A percentile compares a stretch with the other conserved stretches of the same genome.
Conservation (phyloP, 129 eudicot genomes). For the Arctium minus region DNA sequence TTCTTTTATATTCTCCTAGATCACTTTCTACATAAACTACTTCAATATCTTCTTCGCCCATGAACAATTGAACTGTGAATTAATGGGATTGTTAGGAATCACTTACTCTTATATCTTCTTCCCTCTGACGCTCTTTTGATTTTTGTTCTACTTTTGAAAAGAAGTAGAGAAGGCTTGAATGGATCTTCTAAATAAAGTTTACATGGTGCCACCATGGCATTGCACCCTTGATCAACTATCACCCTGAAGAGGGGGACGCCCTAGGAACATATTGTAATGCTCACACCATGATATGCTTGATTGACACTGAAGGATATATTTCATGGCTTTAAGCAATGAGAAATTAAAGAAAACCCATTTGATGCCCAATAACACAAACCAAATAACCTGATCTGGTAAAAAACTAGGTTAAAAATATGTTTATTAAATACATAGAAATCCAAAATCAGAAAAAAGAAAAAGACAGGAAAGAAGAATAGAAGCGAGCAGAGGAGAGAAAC, state of each 20-base stretch:
- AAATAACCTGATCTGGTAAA: neutral
- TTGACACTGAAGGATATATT: neutral
- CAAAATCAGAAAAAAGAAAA: neutral
- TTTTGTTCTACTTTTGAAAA: neutral
- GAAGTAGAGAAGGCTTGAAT: neutral
- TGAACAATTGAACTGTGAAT: neutral
- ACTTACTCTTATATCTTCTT: neutral
- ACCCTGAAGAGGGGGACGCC: neutral
- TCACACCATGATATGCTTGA: neutral
- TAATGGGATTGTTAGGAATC: neutral
- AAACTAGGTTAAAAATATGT: neutral
- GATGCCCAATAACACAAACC: neutral
- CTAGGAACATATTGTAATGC: neutral
- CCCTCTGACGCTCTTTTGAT: neutral
- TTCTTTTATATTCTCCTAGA: neutral
- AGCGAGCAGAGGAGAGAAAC: neutral
- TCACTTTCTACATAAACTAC: neutral
- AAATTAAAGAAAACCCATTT: neutral
- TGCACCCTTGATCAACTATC: neutral
- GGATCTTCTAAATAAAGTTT: neutral
- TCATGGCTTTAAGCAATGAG: neutral
- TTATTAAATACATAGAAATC: neutral
- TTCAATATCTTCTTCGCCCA: neutral
- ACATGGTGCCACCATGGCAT: neutral
- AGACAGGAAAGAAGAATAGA: neutral